Base-by-base conservation (phyloP, 2,329 filamentous ascomycete species). In the Diplocarpon mali region DNA sequence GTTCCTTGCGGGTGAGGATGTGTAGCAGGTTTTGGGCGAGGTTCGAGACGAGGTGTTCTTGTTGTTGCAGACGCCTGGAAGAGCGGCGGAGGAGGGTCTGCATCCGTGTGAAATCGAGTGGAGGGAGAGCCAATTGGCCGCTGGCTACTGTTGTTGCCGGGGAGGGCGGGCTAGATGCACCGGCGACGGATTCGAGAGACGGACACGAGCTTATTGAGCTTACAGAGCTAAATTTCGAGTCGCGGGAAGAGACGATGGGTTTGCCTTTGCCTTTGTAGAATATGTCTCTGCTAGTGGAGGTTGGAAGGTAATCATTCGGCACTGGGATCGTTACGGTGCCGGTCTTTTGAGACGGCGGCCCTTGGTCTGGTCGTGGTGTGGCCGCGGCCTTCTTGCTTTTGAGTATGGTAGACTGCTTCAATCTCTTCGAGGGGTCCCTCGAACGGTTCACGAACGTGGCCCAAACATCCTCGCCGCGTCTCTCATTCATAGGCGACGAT, bases 181-280 rank as follows among this genome's bases (percentile, higher is more conserved):
- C 8, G 10, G 43, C 31, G 29, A 13, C 1, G 15, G 35, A 29
- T 4, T 28, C 27, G 24, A 37, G 38, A 0, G 37, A 39, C 5
- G 36, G 13, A 2, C 38, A 27, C 9, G 45, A 47, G 10, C 37
- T 28, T 1, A 44, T 32, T 10, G 45, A 48, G 16, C 31, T 31
- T 0, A 41, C 41, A 4, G 45, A 48, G 27, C 41, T 44, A 41
- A 48, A 48, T 35, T 44, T 44, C 10, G 45, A 48, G 24, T 48
- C 45, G n/a, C 45, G 45, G 11, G 36, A 35, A 11, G 35, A 34
- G 16, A 11, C 10, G n/a, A 29, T 4, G 2, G 35, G 42, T 10
- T 40, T 36, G 9, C 38, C 24, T 45, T 40, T 36, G 11, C 38
- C 41, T 43, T 44, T 47, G 32, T 36, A 27, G 30, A 41, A 47